A percentile compares a stretch with the other conserved stretches of the same genome.
Conservation (phyloP, 2,329 filamentous ascomycete species). For the Lecanicillium sp. region DNA sequence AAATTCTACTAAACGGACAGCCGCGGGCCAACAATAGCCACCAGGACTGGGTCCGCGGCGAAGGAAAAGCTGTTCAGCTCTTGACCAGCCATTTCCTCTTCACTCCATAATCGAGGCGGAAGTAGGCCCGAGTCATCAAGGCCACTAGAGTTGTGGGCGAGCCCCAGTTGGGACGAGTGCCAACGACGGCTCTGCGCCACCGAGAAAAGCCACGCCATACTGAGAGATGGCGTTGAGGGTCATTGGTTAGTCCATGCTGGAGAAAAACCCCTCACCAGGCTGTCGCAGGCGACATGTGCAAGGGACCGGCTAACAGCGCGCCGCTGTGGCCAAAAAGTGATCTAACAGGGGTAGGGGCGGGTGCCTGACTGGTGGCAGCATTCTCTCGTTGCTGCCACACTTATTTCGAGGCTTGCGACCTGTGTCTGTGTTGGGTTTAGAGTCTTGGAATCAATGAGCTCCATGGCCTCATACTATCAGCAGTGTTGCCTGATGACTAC, state of each 20-base stretch:
- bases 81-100: conserved; percentile 2
- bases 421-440: too few relatives aligned
- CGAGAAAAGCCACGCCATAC: too few relatives aligned
- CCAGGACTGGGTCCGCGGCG: not conserved
- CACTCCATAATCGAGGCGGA: conserved; percentile 11
- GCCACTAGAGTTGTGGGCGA: conserved; percentile 8
- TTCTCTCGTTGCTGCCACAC: not conserved
- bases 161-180: conserved; percentile 3
- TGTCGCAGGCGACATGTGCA: conserved; percentile 4
- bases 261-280: conserved; percentile 12
- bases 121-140: conserved; percentile 13
- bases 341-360: not conserved
- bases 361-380: not conserved
- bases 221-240: too few relatives aligned
- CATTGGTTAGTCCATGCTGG: conserved; percentile 4
- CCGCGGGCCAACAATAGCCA: not conserved
- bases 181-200: too few relatives aligned
- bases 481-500: too few relatives aligned
- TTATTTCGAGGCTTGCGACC: too few relatives aligned
- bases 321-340: conserved; percentile 3
- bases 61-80: conserved; percentile 10
- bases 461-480: too few relatives aligned
- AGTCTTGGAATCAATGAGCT: too few relatives aligned
- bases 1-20: not conserved
- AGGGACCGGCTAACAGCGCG: conserved; percentile 3